A percentile compares a stretch with the other conserved stretches of the same genome.
Conservation (phyloP, 2,329 filamentous ascomycete species). For the Botrytis deweyae region DNA sequence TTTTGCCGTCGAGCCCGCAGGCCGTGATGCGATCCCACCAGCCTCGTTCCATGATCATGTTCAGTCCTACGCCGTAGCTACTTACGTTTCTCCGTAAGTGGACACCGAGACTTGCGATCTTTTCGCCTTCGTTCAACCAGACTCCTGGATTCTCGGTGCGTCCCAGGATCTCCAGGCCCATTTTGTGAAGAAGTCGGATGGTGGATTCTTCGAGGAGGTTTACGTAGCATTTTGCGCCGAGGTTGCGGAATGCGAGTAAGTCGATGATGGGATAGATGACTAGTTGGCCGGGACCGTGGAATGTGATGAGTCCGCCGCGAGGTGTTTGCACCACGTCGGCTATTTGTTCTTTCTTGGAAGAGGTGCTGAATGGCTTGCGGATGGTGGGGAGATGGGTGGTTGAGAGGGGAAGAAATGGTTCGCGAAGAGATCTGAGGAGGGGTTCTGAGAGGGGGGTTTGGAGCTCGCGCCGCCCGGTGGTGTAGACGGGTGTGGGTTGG, state of each 20-base stretch:
- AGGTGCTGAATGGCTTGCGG: background rate
- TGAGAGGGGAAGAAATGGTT: too few relatives aligned
- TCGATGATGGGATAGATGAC: conserved; percentile 93
- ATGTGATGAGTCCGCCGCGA: conserved; percentile 90
- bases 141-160: conserved; percentile 59
- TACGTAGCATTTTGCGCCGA: background rate
- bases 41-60: conserved; percentile 63
- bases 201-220: conserved; percentile 9
- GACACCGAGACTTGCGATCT: conserved; percentile 91
- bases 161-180: background rate
- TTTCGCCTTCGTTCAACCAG: conserved; percentile 46
- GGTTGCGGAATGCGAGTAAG: conserved; percentile 20
- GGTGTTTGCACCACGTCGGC: conserved; percentile 42
- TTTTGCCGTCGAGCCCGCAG: conserved; percentile 79
- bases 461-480: conserved; percentile 79
- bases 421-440: conserved; percentile 43
- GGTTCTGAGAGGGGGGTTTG: conserved; percentile 49
- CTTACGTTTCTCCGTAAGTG: conserved; percentile 82
- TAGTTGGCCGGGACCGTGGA: conserved; percentile 90
- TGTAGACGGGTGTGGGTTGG: conserved; percentile 80
- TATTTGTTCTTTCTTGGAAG: background rate
- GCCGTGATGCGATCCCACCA: conserved; percentile 79
- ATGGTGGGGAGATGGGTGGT: background rate
- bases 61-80: conserved; percentile 80
- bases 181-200: background rate